Evolutionary conservation across 352 stramenopile species (phyloP).

Genomic region (Phytophthora citricola): DNA sequence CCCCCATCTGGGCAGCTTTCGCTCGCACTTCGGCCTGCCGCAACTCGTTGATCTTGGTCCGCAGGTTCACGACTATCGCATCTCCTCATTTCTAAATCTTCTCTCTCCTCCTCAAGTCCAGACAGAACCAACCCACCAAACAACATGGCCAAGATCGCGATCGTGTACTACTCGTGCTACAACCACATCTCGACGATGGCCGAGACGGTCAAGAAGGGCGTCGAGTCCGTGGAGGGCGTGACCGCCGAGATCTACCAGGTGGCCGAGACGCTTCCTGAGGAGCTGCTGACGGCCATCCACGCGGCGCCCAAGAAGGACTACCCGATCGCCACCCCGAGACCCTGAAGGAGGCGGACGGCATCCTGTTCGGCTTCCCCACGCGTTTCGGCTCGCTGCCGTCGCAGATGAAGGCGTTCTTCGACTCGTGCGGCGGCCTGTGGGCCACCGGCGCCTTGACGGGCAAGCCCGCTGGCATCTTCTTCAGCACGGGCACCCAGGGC

Average conservation of each 20-base stretch:
- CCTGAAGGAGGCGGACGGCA: slow-evolving; percentile 37
- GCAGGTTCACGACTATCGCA: too few relatives aligned
- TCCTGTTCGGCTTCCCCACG: slow-evolving; percentile 40
- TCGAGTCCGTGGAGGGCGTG: slow-evolving; percentile 30
- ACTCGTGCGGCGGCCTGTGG: slow-evolving; percentile 34
- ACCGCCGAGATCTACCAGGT: slow-evolving; percentile 34
- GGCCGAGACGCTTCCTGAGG: slow-evolving; percentile 22
- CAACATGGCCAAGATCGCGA: slow-evolving; percentile 37
- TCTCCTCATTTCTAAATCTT: slow-evolving; percentile 28
- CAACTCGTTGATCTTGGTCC: not conserved
- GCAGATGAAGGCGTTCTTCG: slow-evolving; percentile 38
- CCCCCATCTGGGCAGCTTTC: not conserved
- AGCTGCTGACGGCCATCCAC: slow-evolving; percentile 22
- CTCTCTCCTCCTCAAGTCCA: slow-evolving; percentile 14
- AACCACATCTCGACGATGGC: slow-evolving; percentile 28
- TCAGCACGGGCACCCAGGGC: not conserved
- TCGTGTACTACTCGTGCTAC: slow-evolving; percentile 42
- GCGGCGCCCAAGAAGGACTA: slow-evolving; percentile 35
- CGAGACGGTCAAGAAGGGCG: slow-evolving; percentile 22
- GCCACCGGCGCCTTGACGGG: slow-evolving; percentile 26
- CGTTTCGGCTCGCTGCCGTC: slow-evolving; percentile 35
- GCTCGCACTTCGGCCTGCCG: not conserved
- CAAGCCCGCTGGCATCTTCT: slow-evolving; percentile 37
- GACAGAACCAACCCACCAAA: not conserved
- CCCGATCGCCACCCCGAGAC: slow-evolving; percentile 28